Evolutionary conservation across 441 rosid species (phyloP).

Genomic region (Adansonia madagascariensis): DNA sequence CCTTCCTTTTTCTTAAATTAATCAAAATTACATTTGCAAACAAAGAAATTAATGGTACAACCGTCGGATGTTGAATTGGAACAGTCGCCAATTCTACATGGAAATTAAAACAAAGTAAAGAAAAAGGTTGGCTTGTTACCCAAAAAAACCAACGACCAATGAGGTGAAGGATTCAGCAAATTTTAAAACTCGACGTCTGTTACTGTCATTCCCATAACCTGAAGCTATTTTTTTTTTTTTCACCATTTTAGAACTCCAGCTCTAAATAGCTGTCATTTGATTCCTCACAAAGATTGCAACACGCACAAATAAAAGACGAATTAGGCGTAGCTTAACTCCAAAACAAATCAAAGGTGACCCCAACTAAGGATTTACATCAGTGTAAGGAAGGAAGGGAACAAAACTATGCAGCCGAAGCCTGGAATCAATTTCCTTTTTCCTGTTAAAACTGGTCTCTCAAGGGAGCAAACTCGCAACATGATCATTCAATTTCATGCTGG

Average conservation of each 20-base stretch:
- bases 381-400: constrained; percentile 4
- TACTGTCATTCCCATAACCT: not conserved
- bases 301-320: constrained; percentile 13
- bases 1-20: not conserved
- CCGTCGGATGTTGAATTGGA: too few species aligned
- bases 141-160: too few species aligned
- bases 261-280: not conserved
- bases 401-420: constrained; percentile 21
- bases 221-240: not conserved
- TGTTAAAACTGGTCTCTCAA: not conserved
- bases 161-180: not conserved
- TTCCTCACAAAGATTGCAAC: not conserved
- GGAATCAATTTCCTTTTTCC: not conserved
- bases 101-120: too few species aligned
- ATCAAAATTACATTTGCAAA: not conserved
- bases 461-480: not conserved
- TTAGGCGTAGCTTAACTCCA: not conserved
- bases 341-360: constrained; percentile 16
- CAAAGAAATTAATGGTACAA: not conserved
- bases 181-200: not conserved
- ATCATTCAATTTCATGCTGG: constrained; percentile 7
- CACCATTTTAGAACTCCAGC: not conserved
- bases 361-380: constrained; percentile 21
- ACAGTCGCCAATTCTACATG: too few species aligned
- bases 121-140: too few species aligned